Evolutionary conservation across 768 basidiomycete genomes (phyloP).

Genomic region (Hericium alpestre): DNA sequence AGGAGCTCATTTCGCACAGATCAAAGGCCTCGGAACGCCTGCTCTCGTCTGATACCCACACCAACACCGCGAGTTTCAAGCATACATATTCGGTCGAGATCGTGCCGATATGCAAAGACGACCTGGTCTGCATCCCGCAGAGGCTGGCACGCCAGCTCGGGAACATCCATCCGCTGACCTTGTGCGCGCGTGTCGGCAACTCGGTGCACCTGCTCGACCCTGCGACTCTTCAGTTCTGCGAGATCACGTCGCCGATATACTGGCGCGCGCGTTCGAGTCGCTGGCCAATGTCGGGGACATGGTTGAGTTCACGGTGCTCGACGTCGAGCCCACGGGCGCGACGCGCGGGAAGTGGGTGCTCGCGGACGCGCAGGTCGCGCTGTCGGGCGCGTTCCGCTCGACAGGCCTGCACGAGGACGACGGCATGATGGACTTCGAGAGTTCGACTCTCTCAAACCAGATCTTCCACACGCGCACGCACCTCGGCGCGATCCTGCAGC

Average conservation of each 20-base stretch:
- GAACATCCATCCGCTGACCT: constrained; percentile 80
- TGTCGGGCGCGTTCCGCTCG: constrained; percentile 70
- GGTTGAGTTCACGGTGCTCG: constrained; percentile 90
- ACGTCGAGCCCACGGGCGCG: constrained; percentile 76
- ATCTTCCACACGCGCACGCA: constrained; percentile 97
- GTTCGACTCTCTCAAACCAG: constrained; percentile 47
- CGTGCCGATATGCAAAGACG: constrained; percentile 94
- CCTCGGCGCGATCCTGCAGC: constrained; percentile 85
- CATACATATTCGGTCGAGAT: constrained; percentile 98
- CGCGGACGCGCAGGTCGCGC: constrained; percentile 83
- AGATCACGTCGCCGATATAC: constrained; percentile 68
- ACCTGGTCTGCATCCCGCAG: constrained; percentile 80
- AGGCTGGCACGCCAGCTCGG: constrained; percentile 74
- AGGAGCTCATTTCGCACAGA: constrained; percentile 28
- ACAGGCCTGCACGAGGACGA: constrained; percentile 25
- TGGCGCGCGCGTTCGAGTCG: constrained; percentile 84
- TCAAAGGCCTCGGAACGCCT: constrained; percentile 92
- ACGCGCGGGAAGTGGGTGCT: constrained; percentile 71
- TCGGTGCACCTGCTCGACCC: constrained; percentile 88
- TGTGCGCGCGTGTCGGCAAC: constrained; percentile 89
- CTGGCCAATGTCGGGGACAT: constrained; percentile 78
- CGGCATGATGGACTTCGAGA: constrained; percentile 51
- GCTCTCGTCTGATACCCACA: constrained; percentile 85
- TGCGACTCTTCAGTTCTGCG: constrained; percentile 71
- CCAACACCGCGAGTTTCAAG: constrained; percentile 90